Percentiles rank a stretch among this genome's conserved stretches.
Conservation (phyloP, 164 flowering plant genomes). For the Chimonanthus praecox region DNA sequence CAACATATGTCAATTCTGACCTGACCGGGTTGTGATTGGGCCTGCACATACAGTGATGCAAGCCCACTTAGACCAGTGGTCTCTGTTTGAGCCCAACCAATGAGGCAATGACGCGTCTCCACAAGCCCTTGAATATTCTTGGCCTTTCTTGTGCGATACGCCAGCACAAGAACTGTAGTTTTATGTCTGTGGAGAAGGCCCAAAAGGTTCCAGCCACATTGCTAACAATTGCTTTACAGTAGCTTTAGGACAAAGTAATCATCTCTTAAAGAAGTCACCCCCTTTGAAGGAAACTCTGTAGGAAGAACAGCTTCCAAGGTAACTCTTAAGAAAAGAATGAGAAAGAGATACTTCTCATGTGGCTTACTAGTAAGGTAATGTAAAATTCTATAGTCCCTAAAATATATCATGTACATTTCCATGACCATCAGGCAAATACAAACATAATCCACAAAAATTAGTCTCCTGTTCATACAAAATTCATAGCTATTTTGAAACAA, state of each 20-base stretch:
- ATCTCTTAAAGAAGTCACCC: not conserved
- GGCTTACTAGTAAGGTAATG: not conserved
- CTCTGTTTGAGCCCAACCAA: no score
- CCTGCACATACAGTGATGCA: no score
- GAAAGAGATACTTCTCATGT: not conserved
- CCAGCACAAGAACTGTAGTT: no score
- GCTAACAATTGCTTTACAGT: not conserved
- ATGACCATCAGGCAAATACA: not conserved
- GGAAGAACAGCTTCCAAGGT: not conserved
- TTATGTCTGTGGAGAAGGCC: not conserved
- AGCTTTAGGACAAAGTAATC: not conserved
- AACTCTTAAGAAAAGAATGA: slow-evolving; percentile 4
- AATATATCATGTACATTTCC: not conserved
- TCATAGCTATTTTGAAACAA: no score
- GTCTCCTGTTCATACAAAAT: not conserved
- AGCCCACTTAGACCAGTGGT: no score
- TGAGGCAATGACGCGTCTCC: no score
- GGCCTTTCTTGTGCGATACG: no score
- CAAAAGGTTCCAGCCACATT: not conserved
- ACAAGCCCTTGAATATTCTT: no score
- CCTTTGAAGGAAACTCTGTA: not conserved
- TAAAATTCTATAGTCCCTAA: not conserved
- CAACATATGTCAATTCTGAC: no score
- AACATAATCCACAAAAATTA: not conserved
- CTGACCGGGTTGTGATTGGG: no score